Evolutionary conservation across 2,329 filamentous ascomycete genomes (phyloP).

Genomic region (Rhytidhysteron rufulum): DNA sequence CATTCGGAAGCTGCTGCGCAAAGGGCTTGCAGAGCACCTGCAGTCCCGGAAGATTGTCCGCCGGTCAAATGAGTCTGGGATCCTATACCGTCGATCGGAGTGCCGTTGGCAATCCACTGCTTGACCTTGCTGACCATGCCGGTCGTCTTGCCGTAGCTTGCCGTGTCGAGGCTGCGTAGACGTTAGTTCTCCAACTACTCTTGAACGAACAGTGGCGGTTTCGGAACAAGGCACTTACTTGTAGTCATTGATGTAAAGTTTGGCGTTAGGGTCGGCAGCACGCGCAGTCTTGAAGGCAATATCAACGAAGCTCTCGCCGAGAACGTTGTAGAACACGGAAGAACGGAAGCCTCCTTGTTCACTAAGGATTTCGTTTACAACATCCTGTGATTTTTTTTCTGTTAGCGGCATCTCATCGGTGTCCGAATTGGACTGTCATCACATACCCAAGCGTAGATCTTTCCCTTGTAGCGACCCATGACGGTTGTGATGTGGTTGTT

Average conservation of each 20-base stretch:
- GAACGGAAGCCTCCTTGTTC: conserved; percentile 57
- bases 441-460: conserved; percentile 55
- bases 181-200: too few relatives aligned
- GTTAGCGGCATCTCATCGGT: too few relatives aligned
- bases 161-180: conserved; percentile 56
- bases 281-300: conserved; percentile 68
- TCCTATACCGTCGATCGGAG: conserved; percentile 64
- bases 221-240: conserved; percentile 37
- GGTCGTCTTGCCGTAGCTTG: conserved; percentile 55
- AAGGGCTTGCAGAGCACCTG: conserved; percentile 51
- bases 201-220: too few relatives aligned
- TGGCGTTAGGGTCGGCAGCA: conserved; percentile 61
- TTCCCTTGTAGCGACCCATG: conserved; percentile 59
- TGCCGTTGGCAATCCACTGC: conserved; percentile 59
- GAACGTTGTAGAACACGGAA: conserved; percentile 63
- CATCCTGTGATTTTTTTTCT: conserved; percentile 43
- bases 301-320: conserved; percentile 66
- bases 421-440: too few relatives aligned
- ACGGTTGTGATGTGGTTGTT: conserved; percentile 58
- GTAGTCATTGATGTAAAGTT: conserved; percentile 73
- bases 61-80: conserved; percentile 54
- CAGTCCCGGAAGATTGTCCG: conserved; percentile 44
- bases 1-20: conserved; percentile 54
- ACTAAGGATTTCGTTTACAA: conserved; percentile 63
- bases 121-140: conserved; percentile 58